Percentiles rank a stretch among this genome's conserved stretches.
Conservation (phyloP, 768 basidiomycete genomes). For the Hygrophoropsis aurantiaca region DNA sequence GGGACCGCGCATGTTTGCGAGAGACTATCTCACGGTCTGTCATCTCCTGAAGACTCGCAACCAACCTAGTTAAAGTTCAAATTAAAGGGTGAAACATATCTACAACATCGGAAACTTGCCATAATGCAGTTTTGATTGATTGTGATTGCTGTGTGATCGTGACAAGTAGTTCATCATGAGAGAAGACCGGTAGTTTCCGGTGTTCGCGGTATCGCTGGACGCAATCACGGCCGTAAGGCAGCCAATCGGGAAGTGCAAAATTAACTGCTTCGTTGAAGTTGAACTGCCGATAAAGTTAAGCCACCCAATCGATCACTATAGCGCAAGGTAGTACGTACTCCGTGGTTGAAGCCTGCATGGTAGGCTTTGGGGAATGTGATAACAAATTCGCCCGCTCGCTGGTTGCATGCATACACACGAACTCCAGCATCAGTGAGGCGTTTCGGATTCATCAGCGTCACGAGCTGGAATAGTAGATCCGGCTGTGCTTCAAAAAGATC, state of each 20-base stretch:
- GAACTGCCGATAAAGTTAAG: slow-evolving; percentile 49
- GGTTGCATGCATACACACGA: slow-evolving; percentile 91
- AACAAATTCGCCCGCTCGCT: slow-evolving; percentile 96
- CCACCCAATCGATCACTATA: slow-evolving; percentile 16
- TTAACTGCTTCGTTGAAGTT: slow-evolving; percentile 99
- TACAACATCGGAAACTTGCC: slow-evolving; percentile 51
- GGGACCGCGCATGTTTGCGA: slow-evolving; percentile 59
- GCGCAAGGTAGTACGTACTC: slow-evolving; percentile 56
- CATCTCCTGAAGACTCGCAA: slow-evolving; percentile 86
- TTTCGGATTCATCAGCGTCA: slow-evolving; percentile 95
- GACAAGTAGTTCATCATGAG: slow-evolving; percentile 94
- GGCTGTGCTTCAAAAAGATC: slow-evolving; percentile 98
- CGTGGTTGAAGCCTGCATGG: slow-evolving; percentile 98
- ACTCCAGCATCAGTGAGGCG: slow-evolving; percentile 86
- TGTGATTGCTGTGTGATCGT: slow-evolving; percentile 97
- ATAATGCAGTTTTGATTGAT: slow-evolving; percentile 88
- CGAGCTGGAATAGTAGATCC: slow-evolving; percentile 93
- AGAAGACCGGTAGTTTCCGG: slow-evolving; percentile 93
- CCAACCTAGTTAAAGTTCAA: slow-evolving; percentile 56
- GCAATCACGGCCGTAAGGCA: slow-evolving; percentile 82
- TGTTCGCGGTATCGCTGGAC: slow-evolving; percentile 89
- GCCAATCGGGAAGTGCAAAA: slow-evolving; percentile 96
- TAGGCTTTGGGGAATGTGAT: slow-evolving; percentile 98
- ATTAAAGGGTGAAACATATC: slow-evolving; percentile 15
- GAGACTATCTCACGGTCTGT: slow-evolving; percentile 74